Conservation (phyloP, 495 filamentous ascomycete species). For the Tricharina praecox region DNA sequence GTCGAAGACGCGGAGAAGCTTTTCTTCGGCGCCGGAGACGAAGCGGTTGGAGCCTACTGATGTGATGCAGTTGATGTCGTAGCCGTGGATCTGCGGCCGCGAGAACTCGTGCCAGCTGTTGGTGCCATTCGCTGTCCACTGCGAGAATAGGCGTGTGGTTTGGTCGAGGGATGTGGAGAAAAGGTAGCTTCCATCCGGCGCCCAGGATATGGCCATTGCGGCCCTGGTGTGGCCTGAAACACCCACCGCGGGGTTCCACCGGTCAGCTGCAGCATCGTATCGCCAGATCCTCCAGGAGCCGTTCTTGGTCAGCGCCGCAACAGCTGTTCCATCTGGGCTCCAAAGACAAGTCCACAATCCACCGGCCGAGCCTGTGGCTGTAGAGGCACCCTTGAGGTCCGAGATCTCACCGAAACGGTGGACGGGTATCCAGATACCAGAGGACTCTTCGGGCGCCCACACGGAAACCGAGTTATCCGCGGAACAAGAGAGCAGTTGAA, state of each 20-base stretch:
- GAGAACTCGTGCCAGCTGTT: slow-evolving; percentile 87
- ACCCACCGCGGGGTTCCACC: slow-evolving; percentile 61
- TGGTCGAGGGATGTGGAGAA: slow-evolving; percentile 83
- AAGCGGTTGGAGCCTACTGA: slow-evolving; percentile 53
- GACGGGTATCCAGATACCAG: slow-evolving; percentile 75
- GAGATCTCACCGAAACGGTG: slow-evolving; percentile 84
- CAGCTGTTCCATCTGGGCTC: slow-evolving; percentile 57
- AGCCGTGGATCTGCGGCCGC: slow-evolving; percentile 92
- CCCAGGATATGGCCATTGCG: slow-evolving; percentile 69
- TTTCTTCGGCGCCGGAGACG: slow-evolving; percentile 94
- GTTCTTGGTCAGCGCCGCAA: slow-evolving; percentile 72
- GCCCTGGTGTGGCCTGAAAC: slow-evolving; percentile 70
- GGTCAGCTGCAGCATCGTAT: slow-evolving; percentile 36
- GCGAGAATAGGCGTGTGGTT: slow-evolving; percentile 80
- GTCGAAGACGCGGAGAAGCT: slow-evolving; percentile 85
- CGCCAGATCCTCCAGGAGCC: slow-evolving; percentile 85
- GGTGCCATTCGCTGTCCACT: slow-evolving; percentile 42
- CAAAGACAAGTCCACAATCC: slow-evolving; percentile 94
- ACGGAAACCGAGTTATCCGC: slow-evolving; percentile 89
- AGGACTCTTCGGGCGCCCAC: slow-evolving; percentile 67
- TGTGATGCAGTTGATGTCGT: slow-evolving; percentile 89
- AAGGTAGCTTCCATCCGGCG: slow-evolving; percentile 63
- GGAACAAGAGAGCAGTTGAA: slow-evolving; percentile 74
- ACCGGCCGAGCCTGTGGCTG: slow-evolving; percentile 84
- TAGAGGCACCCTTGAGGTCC: slow-evolving; percentile 80